Conservation (phyloP, 768 basidiomycete species). For the Pleurotus tuoliensis region DNA sequence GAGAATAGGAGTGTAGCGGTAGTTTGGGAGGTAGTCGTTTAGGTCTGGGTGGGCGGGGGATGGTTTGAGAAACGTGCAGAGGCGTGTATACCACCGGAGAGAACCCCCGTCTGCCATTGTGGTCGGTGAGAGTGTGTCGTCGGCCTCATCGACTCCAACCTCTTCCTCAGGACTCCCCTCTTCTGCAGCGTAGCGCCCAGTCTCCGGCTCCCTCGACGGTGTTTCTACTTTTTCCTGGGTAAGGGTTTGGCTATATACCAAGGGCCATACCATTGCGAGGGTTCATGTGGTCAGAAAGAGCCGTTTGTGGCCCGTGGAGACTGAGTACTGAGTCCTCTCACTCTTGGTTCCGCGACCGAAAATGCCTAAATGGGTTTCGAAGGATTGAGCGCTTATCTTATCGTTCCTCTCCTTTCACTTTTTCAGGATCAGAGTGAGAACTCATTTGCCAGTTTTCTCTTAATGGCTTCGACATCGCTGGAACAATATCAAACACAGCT, state of each 20-base stretch:
- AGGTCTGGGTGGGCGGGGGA: constrained; percentile 19
- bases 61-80: constrained; percentile 16
- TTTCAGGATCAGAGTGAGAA: not conserved
- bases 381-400: not conserved
- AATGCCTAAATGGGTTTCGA: too few relatives aligned
- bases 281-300: too few relatives aligned
- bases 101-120: not conserved
- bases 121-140: constrained; percentile 1
- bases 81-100: constrained; percentile 12
- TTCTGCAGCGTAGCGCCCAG: too few relatives aligned
- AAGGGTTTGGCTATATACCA: not conserved
- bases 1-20: constrained; percentile 61
- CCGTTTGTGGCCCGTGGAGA: too few relatives aligned
- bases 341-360: too few relatives aligned
- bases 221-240: not conserved
- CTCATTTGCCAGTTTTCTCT: constrained; percentile 3
- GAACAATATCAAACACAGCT: constrained; percentile 57
- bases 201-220: too few relatives aligned
- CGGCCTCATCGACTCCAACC: constrained; percentile 7
- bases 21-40: constrained; percentile 45
- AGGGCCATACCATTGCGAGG: not conserved
- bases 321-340: too few relatives aligned
- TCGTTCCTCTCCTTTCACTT: not conserved
- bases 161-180: not conserved
- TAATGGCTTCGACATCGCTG: constrained; percentile 28